Percentiles rank a stretch among this genome's conserved stretches.
phyloP scores from a whole-genome alignment of 257 asterid genomes.

The Solanum bulbocastanum region DNA sequence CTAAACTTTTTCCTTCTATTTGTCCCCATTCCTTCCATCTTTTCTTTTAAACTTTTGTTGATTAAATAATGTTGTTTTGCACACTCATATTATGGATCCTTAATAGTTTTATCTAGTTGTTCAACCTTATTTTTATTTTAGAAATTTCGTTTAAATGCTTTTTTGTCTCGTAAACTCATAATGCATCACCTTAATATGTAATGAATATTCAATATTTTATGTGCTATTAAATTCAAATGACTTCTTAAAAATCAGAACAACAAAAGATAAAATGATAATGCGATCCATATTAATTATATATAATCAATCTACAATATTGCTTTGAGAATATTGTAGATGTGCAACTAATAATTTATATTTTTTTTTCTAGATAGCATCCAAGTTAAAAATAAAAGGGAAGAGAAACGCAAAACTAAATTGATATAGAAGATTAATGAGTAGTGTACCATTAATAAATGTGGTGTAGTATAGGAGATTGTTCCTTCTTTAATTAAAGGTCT shows the following conservation, averaged over 20 bases:
- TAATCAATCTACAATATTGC: background rate
- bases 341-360: background rate
- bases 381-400: background rate
- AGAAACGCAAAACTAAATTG: background rate
- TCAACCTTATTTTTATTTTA: background rate
- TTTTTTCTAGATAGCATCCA: background rate
- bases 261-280: background rate
- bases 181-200: background rate
- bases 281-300: background rate
- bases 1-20: background rate
- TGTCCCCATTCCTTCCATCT: background rate
- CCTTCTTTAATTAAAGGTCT: background rate
- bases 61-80: background rate
- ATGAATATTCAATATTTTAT: background rate
- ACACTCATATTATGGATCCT: background rate
- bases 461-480: background rate
- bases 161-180: background rate
- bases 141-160: background rate
- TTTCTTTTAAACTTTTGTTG: background rate
- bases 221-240: background rate
- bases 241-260: background rate
- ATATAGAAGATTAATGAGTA: background rate
- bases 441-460: background rate
- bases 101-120: background rate
- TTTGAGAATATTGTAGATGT: background rate